phyloP scores from a whole-genome alignment of 2,329 filamentous ascomycete genomes.

The Dryadomyces quercivorus region DNA sequence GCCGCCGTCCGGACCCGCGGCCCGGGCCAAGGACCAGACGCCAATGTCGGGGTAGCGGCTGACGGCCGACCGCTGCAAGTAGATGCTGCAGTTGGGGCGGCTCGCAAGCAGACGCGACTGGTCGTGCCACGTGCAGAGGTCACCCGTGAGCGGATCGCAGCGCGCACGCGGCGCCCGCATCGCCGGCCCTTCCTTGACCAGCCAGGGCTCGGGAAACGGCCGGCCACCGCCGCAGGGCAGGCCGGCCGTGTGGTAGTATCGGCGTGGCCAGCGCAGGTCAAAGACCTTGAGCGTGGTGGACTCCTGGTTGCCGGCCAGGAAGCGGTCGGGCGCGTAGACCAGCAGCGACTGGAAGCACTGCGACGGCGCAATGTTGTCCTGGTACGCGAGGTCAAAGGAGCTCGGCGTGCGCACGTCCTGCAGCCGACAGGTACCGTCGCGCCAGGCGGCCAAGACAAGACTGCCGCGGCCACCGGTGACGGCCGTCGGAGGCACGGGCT shows the following conservation, averaged over 20 bases:
- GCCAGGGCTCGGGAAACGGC: constrained; percentile 21
- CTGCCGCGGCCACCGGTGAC: constrained; percentile 17
- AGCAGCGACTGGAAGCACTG: constrained; percentile 34
- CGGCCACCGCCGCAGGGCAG: constrained; percentile 28
- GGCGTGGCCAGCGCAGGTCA: constrained; percentile 37
- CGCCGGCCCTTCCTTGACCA: background rate
- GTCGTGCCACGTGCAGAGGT: constrained; percentile 34
- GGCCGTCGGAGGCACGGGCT: constrained; percentile 26
- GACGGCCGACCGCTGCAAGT: constrained; percentile 24
- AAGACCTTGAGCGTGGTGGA: constrained; percentile 35
- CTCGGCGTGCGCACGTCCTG: constrained; percentile 38
- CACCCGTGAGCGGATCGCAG: constrained; percentile 24
- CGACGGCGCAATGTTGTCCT: constrained; percentile 35
- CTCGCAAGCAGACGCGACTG: constrained; percentile 29
- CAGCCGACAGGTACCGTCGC: constrained; percentile 38
- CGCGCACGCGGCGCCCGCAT: background rate
- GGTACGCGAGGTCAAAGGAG: constrained; percentile 33
- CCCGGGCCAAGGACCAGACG: constrained; percentile 35
- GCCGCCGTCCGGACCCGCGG: constrained; percentile 18
- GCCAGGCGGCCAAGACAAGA: constrained; percentile 38
- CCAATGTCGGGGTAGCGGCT: constrained; percentile 10
- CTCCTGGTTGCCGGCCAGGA: constrained; percentile 34
- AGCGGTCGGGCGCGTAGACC: constrained; percentile 36
- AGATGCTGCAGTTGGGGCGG: constrained; percentile 36
- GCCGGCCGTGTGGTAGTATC: constrained; percentile 35